phyloP scores from a whole-genome alignment of 192 early-diverging fungal species.

The Podila minutissima region DNA sequence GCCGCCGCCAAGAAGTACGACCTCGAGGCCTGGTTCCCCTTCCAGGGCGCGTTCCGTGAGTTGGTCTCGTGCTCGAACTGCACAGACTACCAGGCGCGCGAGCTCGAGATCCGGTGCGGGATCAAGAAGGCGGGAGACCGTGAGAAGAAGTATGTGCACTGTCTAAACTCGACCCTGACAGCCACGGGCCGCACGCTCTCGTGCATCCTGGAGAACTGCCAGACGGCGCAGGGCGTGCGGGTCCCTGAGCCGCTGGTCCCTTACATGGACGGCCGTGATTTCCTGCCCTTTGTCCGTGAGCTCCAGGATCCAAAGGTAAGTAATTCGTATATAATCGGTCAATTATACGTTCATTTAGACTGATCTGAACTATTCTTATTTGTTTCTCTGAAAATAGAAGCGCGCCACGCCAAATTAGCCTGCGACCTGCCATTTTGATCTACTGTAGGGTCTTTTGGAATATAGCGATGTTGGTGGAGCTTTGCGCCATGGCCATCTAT shows the following conservation, averaged over 20 bases:
- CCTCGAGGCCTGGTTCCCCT: slow-evolving; percentile 99
- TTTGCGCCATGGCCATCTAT: no score
- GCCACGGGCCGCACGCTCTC: slow-evolving; percentile 97
- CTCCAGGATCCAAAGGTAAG: slow-evolving; percentile 45
- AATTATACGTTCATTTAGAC: no score
- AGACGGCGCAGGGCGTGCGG: slow-evolving; percentile 88
- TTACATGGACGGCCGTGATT: slow-evolving; percentile 94
- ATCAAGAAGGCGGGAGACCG: slow-evolving; percentile 96
- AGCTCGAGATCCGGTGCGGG: slow-evolving; percentile 95
- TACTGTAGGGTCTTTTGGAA: no score
- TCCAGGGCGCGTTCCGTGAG: slow-evolving; percentile 97
- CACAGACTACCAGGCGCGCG: slow-evolving; percentile 97
- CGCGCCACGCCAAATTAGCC: no score
- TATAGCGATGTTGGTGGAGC: no score
- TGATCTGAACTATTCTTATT: no score
- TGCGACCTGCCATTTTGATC: no score
- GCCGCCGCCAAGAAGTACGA: slow-evolving; percentile 99
- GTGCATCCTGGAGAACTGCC: slow-evolving; percentile 95
- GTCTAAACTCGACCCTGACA: slow-evolving; percentile 96
- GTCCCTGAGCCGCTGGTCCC: slow-evolving; percentile 87
- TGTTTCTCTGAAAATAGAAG: no score
- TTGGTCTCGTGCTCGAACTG: slow-evolving; percentile 99
- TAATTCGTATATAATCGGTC: no score
- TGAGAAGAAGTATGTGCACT: slow-evolving; percentile 96
- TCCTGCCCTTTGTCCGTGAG: slow-evolving; percentile 82